These are phyloP conservation scores for Terfezia boudieri DNA, from an alignment of 495 filamentous ascomycete species.

Conservation along the genomic window DNA sequence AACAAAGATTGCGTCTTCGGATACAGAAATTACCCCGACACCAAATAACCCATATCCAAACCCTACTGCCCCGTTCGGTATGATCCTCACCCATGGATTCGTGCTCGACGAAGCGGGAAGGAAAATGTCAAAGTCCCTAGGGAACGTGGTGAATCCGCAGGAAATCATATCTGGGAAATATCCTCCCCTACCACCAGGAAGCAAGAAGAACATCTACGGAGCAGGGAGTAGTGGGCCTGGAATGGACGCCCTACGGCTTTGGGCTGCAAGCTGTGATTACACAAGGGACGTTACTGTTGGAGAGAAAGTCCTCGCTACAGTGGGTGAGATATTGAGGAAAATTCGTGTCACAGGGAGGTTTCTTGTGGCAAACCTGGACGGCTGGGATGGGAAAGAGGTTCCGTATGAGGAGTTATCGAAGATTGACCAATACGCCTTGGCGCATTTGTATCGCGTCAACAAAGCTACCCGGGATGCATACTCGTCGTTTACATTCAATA, in stretches of 20 bases:
- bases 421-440: slow-evolving; percentile 52
- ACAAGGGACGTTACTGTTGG: slow-evolving; percentile 67
- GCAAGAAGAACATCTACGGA: not conserved
- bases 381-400: slow-evolving; percentile 26
- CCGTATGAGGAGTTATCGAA: slow-evolving; percentile 24
- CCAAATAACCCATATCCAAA: slow-evolving; percentile 10
- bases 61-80: slow-evolving; percentile 46
- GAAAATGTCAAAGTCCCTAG: slow-evolving; percentile 97
- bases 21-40: not conserved
- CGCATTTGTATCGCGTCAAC: slow-evolving; percentile 44
- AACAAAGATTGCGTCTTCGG: slow-evolving; percentile 42
- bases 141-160: slow-evolving; percentile 64
- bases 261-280: slow-evolving; percentile 81
- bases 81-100: slow-evolving; percentile 85
- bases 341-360: slow-evolving; percentile 74
- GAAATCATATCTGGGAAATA: slow-evolving; percentile 55
- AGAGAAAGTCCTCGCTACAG: slow-evolving; percentile 44
- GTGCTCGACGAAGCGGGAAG: slow-evolving; percentile 67
- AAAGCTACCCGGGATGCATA: slow-evolving; percentile 37
- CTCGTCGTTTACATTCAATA: slow-evolving; percentile 59
- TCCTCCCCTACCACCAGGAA: not conserved
- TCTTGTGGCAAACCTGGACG: slow-evolving; percentile 54
- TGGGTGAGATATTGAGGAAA: slow-evolving; percentile 57
- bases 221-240: slow-evolving; percentile 24
- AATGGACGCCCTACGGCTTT: slow-evolving; percentile 71